A percentile compares a stretch with the other conserved stretches of the same genome.
These are phyloP conservation scores for Fistulinella prunicolor DNA, from an alignment of 768 basidiomycete genomes.

Conservation along the genomic window DNA sequence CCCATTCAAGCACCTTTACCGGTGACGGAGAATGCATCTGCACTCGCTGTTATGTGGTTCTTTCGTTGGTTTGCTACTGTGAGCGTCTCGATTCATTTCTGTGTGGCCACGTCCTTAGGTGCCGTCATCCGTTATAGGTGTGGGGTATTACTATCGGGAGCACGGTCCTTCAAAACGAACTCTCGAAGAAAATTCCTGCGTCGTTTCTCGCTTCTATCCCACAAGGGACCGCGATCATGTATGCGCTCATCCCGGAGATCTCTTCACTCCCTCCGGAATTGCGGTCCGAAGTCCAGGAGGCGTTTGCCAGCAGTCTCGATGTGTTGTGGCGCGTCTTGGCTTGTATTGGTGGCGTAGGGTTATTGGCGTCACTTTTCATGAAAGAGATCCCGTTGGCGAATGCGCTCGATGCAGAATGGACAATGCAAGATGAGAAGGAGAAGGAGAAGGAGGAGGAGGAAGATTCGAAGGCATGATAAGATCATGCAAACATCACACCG, in stretches of 20 bases:
- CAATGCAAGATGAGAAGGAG: neutral
- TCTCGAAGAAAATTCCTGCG: neutral
- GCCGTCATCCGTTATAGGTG: slow-evolving; percentile 25
- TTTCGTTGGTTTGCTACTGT: slow-evolving; percentile 37
- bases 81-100: neutral
- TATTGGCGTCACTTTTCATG: neutral
- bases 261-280: neutral
- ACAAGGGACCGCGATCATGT: neutral
- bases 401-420: neutral
- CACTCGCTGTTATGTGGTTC: slow-evolving; percentile 44
- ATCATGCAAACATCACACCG: neutral
- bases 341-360: neutral
- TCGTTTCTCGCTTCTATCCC: neutral
- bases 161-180: neutral
- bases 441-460: neutral
- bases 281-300: neutral
- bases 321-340: neutral
- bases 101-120: neutral
- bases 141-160: slow-evolving; percentile 48
- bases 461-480: neutral
- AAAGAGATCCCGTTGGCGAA: neutral
- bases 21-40: slow-evolving; percentile 39
- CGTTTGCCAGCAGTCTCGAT: neutral
- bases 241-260: neutral
- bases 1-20: slow-evolving; percentile 47